A percentile compares a stretch with the other conserved stretches of the same genome.
phyloP scores from a whole-genome alignment of 2,329 filamentous ascomycete species.

The Aspergillus tamarii region DNA sequence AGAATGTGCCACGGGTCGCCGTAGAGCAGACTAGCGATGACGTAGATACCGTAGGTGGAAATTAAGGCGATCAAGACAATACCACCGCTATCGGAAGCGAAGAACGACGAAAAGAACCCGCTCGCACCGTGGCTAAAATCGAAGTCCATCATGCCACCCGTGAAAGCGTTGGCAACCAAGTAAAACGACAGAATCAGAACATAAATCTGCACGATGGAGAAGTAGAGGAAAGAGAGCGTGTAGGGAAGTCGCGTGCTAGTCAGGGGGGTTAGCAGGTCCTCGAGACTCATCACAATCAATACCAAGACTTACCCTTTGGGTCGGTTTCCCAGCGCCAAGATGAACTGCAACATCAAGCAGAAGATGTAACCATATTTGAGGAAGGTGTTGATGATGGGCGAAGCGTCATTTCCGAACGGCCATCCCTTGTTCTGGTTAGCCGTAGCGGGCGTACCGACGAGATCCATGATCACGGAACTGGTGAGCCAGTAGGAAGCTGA shows the following conservation, averaged over 20 bases:
- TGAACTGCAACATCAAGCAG: conserved; percentile 92
- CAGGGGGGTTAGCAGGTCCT: background rate
- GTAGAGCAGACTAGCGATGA: conserved; percentile 94
- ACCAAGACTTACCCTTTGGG: conserved; percentile 73
- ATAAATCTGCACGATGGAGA: conserved; percentile 90
- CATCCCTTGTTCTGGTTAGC: conserved; percentile 67
- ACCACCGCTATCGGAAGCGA: conserved; percentile 75
- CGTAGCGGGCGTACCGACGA: conserved; percentile 74
- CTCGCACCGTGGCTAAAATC: conserved; percentile 63
- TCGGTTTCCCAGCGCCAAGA: conserved; percentile 91
- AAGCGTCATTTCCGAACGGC: conserved; percentile 86
- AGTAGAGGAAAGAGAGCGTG: conserved; percentile 77
- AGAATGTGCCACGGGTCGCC: conserved; percentile 99
- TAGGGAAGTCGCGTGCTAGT: conserved; percentile 14
- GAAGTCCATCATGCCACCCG: conserved; percentile 62
- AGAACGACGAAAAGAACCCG: conserved; percentile 78
- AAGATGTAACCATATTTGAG: conserved; percentile 91
- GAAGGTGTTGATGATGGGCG: conserved; percentile 87
- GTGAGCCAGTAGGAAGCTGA: conserved; percentile 95
- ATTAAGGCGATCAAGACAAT: conserved; percentile 93
- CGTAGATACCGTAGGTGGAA: conserved; percentile 96
- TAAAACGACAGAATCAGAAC: conserved; percentile 86
- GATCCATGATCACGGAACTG: conserved; percentile 94
- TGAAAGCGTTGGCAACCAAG: conserved; percentile 82
- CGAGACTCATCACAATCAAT: background rate